These are phyloP conservation scores for Pichia cabralensis DNA, from an alignment of 805 yeast genomes.

Conservation along the genomic window DNA sequence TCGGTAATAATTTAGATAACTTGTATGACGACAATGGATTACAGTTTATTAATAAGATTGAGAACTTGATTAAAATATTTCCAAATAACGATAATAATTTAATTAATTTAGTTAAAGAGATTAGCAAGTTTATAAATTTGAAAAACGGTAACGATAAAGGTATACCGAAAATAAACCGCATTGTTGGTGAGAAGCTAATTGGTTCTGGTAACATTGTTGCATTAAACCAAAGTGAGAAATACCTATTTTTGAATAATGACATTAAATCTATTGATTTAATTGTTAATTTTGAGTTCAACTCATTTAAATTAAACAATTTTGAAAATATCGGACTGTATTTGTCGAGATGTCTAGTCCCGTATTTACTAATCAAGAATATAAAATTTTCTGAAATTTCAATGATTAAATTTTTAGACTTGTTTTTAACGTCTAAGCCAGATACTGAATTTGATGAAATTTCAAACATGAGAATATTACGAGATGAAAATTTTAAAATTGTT, in stretches of 20 bases:
- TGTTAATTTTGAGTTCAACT: constrained; percentile 27
- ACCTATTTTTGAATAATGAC: constrained; percentile 19
- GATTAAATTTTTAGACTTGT: constrained; percentile 26
- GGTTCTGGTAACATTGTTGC: constrained; percentile 20
- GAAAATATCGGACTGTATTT: constrained; percentile 17
- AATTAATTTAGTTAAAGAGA: constrained; percentile 55
- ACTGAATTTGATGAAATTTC: constrained; percentile 9
- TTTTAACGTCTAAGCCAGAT: constrained; percentile 11
- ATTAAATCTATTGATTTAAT: constrained; percentile 17
- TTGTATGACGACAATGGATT: constrained; percentile 18
- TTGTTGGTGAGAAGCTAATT: constrained; percentile 59
- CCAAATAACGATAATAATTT: constrained; percentile 51
- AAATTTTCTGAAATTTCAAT: constrained; percentile 44
- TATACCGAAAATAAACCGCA: constrained; percentile 64
- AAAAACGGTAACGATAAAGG: constrained; percentile 48
- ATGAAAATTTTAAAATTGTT: constrained; percentile 32
- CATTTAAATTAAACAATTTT: constrained; percentile 28
- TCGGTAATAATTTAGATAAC: constrained; percentile 31
- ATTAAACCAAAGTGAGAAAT: constrained; percentile 21
- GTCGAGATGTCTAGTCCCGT: constrained; percentile 63
- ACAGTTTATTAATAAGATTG: constrained; percentile 31
- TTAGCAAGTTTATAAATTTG: constrained; percentile 55
- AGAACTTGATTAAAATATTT: constrained; percentile 32
- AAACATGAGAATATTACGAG: constrained; percentile 25
- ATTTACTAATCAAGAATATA: constrained; percentile 56